Evolutionary conservation across 306 rosid species (phyloP), one percentile per base, ranked within the genome.

Genomic region (Leucaena leucocephala): DNA sequence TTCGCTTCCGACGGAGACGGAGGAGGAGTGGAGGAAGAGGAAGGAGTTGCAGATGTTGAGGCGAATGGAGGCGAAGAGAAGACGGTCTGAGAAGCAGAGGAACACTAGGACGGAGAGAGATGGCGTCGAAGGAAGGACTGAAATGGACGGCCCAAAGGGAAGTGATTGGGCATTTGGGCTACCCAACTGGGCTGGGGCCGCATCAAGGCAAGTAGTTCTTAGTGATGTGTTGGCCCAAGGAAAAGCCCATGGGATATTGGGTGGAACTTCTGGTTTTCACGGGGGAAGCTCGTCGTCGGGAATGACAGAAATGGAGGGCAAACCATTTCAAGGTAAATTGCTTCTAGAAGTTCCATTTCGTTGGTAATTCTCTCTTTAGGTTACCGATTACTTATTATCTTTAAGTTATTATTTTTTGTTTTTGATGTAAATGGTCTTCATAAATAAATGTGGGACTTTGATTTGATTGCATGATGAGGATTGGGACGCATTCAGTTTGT

Each of bases 11-110:
- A 69, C 91, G 45, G 97, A 93, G 94, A 85, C 96, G 1, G 96
- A 93, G 86, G 98, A 91, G 78, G 92, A 89, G 84, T 95, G 98
- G 99, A 71, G 98, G 89, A 90, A 93, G 94, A 75, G 99, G 90
- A 95, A 95, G 90, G 97, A 93, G 77, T 43, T 95, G 73, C 99
- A 96, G 87, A 90, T 89, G 4, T 82, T 90, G 84, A 85, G 99
- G 59, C 78, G 99, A 70, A 67, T 93, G 96, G 99, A 79, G 85
- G 99, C 99, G 0, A 96, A 93, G 84, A 82, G 97, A 43, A 70
- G 99, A 68, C 72, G 99, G 75, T 91, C 89, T 5, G 96, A 90
- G 90, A 96, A 96, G 90, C 98, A 92, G 81, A 89, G 93, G 83
- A 89, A 10, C 42, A 77, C 82, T 8, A 78, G 66, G 82, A 52